Percentiles rank a stretch among this genome's conserved stretches.
Evolutionary conservation across 306 rosid genomes (phyloP).

Genomic region (Cucumis melo): DNA sequence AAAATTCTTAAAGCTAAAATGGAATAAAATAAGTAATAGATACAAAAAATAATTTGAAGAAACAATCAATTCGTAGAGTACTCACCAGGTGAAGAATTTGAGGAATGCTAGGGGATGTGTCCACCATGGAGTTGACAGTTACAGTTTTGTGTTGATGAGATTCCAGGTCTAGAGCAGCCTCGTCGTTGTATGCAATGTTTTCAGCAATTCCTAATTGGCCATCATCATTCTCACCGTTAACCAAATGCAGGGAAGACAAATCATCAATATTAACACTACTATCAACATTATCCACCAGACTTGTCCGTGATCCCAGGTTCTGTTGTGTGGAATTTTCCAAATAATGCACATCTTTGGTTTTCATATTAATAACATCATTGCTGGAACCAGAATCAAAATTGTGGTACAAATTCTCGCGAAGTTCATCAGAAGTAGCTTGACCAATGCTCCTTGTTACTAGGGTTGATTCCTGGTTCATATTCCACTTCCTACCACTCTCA

Average conservation of each 20-base stretch:
- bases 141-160: constrained; percentile 28
- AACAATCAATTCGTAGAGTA: constrained; percentile 1
- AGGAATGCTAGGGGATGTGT: constrained; percentile 70
- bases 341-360: constrained; percentile 32
- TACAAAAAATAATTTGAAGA: neutral
- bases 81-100: constrained; percentile 89
- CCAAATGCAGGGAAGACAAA: constrained; percentile 33
- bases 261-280: constrained; percentile 39
- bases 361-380: constrained; percentile 29
- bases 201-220: constrained; percentile 38
- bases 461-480: constrained; percentile 61
- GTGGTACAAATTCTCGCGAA: constrained; percentile 38
- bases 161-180: constrained; percentile 38
- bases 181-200: constrained; percentile 30
- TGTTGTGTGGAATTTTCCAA: constrained; percentile 25
- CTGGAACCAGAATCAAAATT: constrained; percentile 43
- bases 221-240: constrained; percentile 34
- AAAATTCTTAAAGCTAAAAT: neutral
- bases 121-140: constrained; percentile 28
- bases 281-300: constrained; percentile 35
- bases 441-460: constrained; percentile 31
- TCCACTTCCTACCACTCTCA: constrained; percentile 84
- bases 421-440: constrained; percentile 54
- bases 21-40: neutral
- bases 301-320: constrained; percentile 36